Evolutionary conservation across 257 asterid genomes (phyloP).

Genomic region (Capsicum chinense): DNA sequence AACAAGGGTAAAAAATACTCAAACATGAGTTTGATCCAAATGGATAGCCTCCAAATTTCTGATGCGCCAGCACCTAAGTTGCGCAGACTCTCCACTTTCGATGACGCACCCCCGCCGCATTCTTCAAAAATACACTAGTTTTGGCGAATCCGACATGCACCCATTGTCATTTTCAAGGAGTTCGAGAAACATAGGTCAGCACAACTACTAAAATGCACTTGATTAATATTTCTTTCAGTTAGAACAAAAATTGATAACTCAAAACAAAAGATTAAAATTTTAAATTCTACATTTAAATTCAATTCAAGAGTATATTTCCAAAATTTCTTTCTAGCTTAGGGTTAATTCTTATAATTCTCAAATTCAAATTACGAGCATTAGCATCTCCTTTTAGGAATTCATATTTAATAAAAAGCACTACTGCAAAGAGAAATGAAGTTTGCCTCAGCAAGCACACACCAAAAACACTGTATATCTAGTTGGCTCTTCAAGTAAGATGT

Average conservation of each 20-base stretch:
- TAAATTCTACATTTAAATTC: neutral
- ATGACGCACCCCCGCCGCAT: too few relatives aligned
- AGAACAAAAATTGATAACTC: neutral
- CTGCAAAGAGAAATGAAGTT: neutral
- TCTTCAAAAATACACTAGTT: too few relatives aligned
- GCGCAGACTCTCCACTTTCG: too few relatives aligned
- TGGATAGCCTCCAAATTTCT: neutral
- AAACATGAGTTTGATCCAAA: constrained; percentile 8
- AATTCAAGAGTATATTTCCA: neutral
- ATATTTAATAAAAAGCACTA: neutral
- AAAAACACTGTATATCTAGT: neutral
- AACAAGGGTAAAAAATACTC: neutral
- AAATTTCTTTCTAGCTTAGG: too few relatives aligned
- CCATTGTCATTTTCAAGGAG: too few relatives aligned
- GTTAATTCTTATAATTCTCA: neutral
- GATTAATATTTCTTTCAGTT: neutral
- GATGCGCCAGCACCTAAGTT: neutral
- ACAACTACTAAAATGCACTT: neutral
- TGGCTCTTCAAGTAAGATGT: neutral
- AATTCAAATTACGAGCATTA: neutral
- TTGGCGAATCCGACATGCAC: too few relatives aligned
- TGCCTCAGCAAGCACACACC: neutral
- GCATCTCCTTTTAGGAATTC: neutral
- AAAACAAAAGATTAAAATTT: neutral
- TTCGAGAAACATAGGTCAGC: neutral